Evolutionary conservation across 2,329 filamentous ascomycete genomes (phyloP), one percentile per base, ranked within the genome.

Genomic region (Macrophomina tecta): DNA sequence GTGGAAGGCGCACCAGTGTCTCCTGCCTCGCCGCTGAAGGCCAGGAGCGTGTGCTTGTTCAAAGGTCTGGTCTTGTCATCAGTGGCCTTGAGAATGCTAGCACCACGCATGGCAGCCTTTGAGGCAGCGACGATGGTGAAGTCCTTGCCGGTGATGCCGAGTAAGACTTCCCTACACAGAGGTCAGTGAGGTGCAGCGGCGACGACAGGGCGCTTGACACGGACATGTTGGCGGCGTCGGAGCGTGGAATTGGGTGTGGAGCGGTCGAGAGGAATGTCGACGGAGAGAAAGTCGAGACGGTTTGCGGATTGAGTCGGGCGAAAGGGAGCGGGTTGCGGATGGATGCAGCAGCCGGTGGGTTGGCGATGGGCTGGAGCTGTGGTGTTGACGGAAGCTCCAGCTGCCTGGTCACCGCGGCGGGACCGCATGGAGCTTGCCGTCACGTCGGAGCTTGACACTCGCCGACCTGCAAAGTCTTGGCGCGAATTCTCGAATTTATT

Each of bases 91-190:
- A 99, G 90, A 80, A 99, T 91, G 68, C 94, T 97, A 70, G 93
- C 92, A 76, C 95, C 95, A 84, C 95, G 90, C 94, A 98, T 98
- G 75, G 94, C 92, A 78, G 95, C 95, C 86, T 99, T 98, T 70
- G 94, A 98, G 75, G 95, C 92, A 76, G 93, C 95, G 80, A 99
- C 90, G 86, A 99, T 89, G 84, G 94, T 96, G 82, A 97, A 99
- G 88, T 99, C 96, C 86, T 97, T 97, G 85, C 95, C 96, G 68
- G 94, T 97, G 81, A 99, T 97, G 77, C 95, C 95, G 74, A 99
- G 88, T 79, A 99, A 87, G 80, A 98, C 92, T 89, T 99, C 95
- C 95, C 94, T 98, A 18, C 6, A 8, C 11, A n/a, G 30, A 23
- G 7, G 60, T 64, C 32, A 67, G 66, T 32, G 45, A 16, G 30